Conservation (phyloP, 2,329 filamentous ascomycete species). For the Neofusicoccum kwambonambiense region DNA sequence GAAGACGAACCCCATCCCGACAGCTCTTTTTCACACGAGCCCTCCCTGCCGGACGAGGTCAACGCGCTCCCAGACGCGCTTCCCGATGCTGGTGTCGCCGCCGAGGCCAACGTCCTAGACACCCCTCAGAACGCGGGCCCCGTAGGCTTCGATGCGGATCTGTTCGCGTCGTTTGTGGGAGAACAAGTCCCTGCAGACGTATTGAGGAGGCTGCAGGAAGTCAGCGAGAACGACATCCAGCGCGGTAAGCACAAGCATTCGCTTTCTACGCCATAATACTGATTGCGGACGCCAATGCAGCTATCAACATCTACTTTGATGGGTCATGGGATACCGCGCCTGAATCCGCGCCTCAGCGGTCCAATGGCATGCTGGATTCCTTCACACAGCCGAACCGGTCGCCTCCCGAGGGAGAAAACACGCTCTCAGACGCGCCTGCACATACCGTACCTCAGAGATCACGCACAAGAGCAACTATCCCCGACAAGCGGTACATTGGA, state of each 20-base stretch:
- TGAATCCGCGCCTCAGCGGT: neutral
- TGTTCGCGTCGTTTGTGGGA: constrained; percentile 60
- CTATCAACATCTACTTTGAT: constrained; percentile 65
- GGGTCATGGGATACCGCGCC: constrained; percentile 56
- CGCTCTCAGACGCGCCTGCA: constrained; percentile 22
- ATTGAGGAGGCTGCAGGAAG: constrained; percentile 49
- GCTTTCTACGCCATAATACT: neutral
- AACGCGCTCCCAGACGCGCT: constrained; percentile 31
- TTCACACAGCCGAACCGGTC: neutral
- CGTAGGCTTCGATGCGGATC: constrained; percentile 53
- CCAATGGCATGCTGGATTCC: neutral
- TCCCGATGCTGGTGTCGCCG: constrained; percentile 12
- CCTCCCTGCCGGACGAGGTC: constrained; percentile 33
- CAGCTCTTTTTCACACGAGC: constrained; percentile 22
- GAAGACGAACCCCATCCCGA: constrained; percentile 41
- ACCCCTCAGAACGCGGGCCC: constrained; percentile 20
- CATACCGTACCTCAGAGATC: neutral
- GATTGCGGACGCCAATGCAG: constrained; percentile 27
- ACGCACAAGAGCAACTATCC: constrained; percentile 42
- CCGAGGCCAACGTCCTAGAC: constrained; percentile 14
- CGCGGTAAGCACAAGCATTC: constrained; percentile 34
- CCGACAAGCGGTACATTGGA: constrained; percentile 73
- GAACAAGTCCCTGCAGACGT: constrained; percentile 46
- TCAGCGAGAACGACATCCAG: constrained; percentile 55
- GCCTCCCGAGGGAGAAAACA: constrained; percentile 19